Evolutionary conservation across 257 asterid species (phyloP).

Genomic region (Gynochthodes officinalis): DNA sequence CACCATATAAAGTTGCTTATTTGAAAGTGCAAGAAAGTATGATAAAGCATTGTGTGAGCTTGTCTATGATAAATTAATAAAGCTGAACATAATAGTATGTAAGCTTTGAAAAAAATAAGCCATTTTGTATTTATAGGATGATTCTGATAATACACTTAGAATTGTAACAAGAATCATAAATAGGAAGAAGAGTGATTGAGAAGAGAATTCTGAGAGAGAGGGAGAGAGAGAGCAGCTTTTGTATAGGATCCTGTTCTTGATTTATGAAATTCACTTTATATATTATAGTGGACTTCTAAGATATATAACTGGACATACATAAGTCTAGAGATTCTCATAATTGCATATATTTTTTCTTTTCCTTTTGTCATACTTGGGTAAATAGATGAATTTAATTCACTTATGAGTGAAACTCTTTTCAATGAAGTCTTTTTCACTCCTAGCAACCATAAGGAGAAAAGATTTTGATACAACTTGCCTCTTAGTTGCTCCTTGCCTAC

Average conservation of each 20-base stretch:
- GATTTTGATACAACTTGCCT: neutral
- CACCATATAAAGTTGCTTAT: neutral
- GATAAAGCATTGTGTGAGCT: neutral
- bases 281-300: neutral
- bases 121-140: neutral
- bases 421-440: neutral
- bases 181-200: neutral
- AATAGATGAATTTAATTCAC: neutral
- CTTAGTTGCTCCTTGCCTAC: neutral
- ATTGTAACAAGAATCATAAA: neutral
- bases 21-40: neutral
- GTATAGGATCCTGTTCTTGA: neutral
- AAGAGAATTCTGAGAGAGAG: neutral
- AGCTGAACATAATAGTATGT: neutral
- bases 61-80: neutral
- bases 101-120: neutral
- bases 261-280: neutral
- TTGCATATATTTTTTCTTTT: neutral
- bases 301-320: neutral
- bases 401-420: neutral
- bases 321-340: neutral
- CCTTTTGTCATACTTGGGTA: neutral
- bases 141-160: neutral
- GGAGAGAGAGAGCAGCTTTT: neutral
- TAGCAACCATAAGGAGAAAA: neutral